Conservation (phyloP, 1,284 basidiomycete species). For the Phellinidium pouzarii region DNA sequence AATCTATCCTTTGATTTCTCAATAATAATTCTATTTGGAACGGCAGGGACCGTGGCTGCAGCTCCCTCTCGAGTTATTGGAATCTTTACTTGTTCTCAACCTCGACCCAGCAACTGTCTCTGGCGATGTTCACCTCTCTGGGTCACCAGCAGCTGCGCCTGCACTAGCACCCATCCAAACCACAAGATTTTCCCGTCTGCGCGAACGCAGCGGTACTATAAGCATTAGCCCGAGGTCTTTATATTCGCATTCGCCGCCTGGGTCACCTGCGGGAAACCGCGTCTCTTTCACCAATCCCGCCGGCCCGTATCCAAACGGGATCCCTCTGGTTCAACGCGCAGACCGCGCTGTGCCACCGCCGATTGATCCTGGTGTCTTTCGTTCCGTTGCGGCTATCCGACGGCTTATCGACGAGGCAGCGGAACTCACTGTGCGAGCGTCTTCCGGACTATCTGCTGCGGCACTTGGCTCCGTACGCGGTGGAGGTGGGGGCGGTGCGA, state of each 20-base stretch:
- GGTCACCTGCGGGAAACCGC: slow-evolving; percentile 37
- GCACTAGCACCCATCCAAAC: slow-evolving; percentile 22
- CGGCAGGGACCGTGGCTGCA: slow-evolving; percentile 82
- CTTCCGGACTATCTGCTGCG: slow-evolving; percentile 67
- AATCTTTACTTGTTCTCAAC: slow-evolving; percentile 71
- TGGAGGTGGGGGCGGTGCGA: slow-evolving; percentile 22
- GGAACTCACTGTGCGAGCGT: slow-evolving; percentile 73
- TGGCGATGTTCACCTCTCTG: slow-evolving; percentile 29
- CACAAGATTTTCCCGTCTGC: slow-evolving; percentile 29
- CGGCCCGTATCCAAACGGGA: too few relatives aligned
- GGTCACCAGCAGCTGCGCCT: slow-evolving; percentile 19
- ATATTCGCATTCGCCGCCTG: slow-evolving; percentile 37
- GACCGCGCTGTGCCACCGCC: slow-evolving; percentile 49
- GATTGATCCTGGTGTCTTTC: slow-evolving; percentile 78
- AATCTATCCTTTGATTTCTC: neutral
- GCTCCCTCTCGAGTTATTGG: slow-evolving; percentile 74
- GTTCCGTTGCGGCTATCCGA: slow-evolving; percentile 63
- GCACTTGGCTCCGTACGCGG: slow-evolving; percentile 54
- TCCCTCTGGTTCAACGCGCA: slow-evolving; percentile 1
- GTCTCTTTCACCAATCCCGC: slow-evolving; percentile 11
- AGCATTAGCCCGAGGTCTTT: slow-evolving; percentile 45
- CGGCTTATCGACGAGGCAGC: slow-evolving; percentile 78
- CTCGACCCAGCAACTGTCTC: slow-evolving; percentile 60
- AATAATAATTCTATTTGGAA: neutral
- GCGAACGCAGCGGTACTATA: slow-evolving; percentile 36